phyloP scores from a whole-genome alignment of 176 grass and related monocot genomes.

The Calamus simplicifolius region DNA sequence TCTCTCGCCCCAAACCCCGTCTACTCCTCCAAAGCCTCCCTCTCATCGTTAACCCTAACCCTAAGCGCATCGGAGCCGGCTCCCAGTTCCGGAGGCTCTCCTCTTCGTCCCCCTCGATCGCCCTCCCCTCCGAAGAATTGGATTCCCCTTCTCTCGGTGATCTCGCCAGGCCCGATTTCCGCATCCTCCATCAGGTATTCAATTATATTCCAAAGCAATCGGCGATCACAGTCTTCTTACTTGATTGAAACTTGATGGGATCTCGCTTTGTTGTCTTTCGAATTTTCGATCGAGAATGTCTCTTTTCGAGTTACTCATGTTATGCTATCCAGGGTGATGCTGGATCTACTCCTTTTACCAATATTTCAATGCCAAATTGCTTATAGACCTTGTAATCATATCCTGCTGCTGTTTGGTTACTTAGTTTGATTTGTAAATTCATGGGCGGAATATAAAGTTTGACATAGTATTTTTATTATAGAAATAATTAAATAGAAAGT shows the following conservation, averaged over 20 bases:
- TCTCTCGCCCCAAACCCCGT: slow-evolving; percentile 7
- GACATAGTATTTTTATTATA: background rate
- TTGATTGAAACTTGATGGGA: too few species aligned
- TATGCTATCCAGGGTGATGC: too few species aligned
- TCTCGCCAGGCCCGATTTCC: slow-evolving; percentile 61
- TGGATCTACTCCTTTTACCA: too few species aligned
- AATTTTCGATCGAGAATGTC: too few species aligned
- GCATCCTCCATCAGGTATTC: slow-evolving; percentile 76
- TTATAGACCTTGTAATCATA: too few species aligned
- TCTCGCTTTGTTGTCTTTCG: too few species aligned
- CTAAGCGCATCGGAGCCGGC: background rate
- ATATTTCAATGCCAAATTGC: too few species aligned
- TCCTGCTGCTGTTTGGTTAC: too few species aligned
- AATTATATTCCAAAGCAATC: background rate
- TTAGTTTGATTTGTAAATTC: too few species aligned
- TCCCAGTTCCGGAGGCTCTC: slow-evolving; percentile 7
- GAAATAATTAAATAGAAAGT: background rate
- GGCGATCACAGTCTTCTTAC: too few species aligned
- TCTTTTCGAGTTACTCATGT: too few species aligned
- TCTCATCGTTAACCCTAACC: background rate
- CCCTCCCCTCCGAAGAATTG: slow-evolving; percentile 29
- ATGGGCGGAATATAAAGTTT: too few species aligned
- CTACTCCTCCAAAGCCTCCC: background rate
- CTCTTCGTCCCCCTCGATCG: slow-evolving; percentile 22
- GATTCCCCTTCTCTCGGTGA: slow-evolving; percentile 66